phyloP scores from a whole-genome alignment of 805 yeast genomes.

The Zygosaccharomyces gambellarensis region DNA sequence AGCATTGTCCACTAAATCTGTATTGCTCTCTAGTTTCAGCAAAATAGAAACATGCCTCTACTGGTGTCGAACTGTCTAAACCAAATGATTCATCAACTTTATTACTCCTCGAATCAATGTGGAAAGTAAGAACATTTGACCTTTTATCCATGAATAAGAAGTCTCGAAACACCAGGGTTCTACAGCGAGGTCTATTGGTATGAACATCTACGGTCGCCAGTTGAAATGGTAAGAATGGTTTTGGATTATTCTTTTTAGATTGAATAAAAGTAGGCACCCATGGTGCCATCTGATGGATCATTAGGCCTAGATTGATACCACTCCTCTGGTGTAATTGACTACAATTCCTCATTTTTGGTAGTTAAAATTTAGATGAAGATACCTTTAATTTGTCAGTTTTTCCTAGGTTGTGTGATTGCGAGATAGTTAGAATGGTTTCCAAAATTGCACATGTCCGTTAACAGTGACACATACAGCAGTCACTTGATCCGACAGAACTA shows the following conservation, averaged over 20 bases:
- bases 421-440: neutral
- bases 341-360: neutral
- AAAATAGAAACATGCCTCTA: slow-evolving; percentile 77
- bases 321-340: neutral
- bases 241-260: slow-evolving; percentile 46
- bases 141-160: slow-evolving; percentile 65
- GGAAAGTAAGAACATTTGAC: slow-evolving; percentile 62
- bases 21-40: slow-evolving; percentile 59
- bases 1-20: slow-evolving; percentile 64
- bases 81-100: slow-evolving; percentile 50
- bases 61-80: slow-evolving; percentile 41
- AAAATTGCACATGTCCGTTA: neutral
- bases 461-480: neutral
- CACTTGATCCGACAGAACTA: neutral
- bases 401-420: neutral
- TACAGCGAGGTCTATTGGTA: slow-evolving; percentile 48
- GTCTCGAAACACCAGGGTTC: slow-evolving; percentile 71
- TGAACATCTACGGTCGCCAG: slow-evolving; percentile 62
- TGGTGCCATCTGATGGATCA: slow-evolving; percentile 54
- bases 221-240: slow-evolving; percentile 55
- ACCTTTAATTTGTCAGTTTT: neutral
- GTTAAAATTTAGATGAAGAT: neutral
- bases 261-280: slow-evolving; percentile 68
- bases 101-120: slow-evolving; percentile 66
- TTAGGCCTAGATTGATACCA: neutral